Evolutionary conservation across 169 alveolate genomes (phyloP).

Genomic region (Eimeria necatrix): DNA sequence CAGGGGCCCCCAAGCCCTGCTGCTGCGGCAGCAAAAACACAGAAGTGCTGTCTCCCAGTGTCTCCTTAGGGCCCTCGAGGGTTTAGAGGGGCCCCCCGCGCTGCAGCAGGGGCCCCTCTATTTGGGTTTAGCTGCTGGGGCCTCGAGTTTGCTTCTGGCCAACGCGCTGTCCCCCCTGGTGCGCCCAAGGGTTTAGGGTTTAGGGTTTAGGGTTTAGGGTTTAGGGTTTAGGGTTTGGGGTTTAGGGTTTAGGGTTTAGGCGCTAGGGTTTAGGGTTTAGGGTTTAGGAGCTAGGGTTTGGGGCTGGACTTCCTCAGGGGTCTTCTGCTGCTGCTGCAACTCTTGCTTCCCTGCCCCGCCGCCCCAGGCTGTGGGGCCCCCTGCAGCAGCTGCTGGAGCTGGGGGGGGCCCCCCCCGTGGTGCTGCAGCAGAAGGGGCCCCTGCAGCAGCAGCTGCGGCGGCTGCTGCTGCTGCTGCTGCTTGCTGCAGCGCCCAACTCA

Average conservation of each 20-base stretch:
- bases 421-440: background rate
- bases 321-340: too few relatives aligned
- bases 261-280: background rate
- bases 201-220: background rate
- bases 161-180: background rate
- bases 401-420: background rate
- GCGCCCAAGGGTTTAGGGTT: background rate
- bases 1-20: background rate
- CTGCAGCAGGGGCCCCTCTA: too few relatives aligned
- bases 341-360: too few relatives aligned
- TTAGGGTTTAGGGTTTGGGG: background rate
- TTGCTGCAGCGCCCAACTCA: background rate
- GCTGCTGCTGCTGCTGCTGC: slow-evolving; percentile 6
- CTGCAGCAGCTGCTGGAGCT: background rate
- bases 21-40: background rate
- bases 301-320: background rate
- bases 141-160: too few relatives aligned
- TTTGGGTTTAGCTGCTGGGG: background rate
- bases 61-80: background rate
- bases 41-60: background rate
- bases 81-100: background rate
- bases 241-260: background rate
- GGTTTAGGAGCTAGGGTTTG: background rate
- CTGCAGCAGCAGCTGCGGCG: background rate
- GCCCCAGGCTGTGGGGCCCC: too few relatives aligned